Percentiles rank a stretch among this genome's conserved stretches.
Conservation (phyloP, 2,329 filamentous ascomycete genomes). For the Botrytis sinoallii region DNA sequence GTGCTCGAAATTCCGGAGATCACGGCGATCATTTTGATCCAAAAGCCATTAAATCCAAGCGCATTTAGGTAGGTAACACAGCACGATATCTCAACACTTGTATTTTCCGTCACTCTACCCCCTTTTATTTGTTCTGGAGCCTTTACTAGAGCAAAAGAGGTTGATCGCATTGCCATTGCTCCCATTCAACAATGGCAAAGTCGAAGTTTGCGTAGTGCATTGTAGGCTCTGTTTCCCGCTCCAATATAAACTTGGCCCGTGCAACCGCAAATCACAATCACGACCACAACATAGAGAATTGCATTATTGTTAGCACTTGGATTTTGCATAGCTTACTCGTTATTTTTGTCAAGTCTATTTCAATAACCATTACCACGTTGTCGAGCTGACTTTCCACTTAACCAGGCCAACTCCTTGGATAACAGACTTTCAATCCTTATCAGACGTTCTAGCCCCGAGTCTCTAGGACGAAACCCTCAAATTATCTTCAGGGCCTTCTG, state of each 20-base stretch:
- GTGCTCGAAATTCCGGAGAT: slow-evolving; percentile 11
- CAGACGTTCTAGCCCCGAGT: neutral
- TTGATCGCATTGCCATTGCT: neutral
- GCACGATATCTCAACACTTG: slow-evolving; percentile 10
- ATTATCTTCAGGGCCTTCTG: neutral
- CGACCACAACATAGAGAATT: slow-evolving; percentile 9
- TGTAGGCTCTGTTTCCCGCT: slow-evolving; percentile 14
- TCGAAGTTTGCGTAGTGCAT: slow-evolving; percentile 15
- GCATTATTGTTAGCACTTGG: slow-evolving; percentile 6
- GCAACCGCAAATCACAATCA: neutral
- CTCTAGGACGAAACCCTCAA: neutral
- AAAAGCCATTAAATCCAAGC: slow-evolving; percentile 5
- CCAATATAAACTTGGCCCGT: slow-evolving; percentile 14
- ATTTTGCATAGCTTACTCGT: neutral
- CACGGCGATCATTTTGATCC: slow-evolving; percentile 9
- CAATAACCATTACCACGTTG: neutral
- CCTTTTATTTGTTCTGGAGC: neutral
- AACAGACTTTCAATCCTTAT: neutral
- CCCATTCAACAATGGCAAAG: slow-evolving; percentile 7
- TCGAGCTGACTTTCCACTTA: slow-evolving; percentile 1
- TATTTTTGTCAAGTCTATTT: slow-evolving; percentile 2
- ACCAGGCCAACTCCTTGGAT: neutral
- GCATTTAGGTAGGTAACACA: slow-evolving; percentile 12
- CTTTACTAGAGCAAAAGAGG: slow-evolving; percentile 2
- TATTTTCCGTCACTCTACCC: neutral